A percentile compares a stretch with the other conserved stretches of the same genome.
These are phyloP conservation scores for Pythium oligandrum DNA, from an alignment of 352 stramenopile genomes.

Conservation along the genomic window DNA sequence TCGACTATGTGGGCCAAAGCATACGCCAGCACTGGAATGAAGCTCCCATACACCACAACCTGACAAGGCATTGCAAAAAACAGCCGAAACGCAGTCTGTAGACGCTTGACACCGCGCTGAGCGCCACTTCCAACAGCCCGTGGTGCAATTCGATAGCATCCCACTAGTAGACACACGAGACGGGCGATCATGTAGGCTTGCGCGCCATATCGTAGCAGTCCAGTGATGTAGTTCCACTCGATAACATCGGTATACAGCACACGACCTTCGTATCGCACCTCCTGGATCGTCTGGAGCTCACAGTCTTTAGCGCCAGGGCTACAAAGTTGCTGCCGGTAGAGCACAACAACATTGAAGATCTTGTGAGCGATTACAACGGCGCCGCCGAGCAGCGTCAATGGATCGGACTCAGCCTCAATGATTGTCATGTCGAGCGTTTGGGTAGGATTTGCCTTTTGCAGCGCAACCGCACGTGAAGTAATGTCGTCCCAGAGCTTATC, in stretches of 20 bases:
- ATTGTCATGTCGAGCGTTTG: constrained; percentile 22
- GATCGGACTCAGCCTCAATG: constrained; percentile 22
- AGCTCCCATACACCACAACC: constrained; percentile 21
- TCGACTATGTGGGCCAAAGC: constrained; percentile 20
- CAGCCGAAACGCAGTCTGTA: constrained; percentile 12
- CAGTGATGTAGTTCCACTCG: constrained; percentile 23
- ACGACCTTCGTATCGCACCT: constrained; percentile 16
- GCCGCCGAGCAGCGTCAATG: constrained; percentile 20
- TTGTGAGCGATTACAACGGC: constrained; percentile 22
- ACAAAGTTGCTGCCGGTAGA: constrained; percentile 14
- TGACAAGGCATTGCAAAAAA: constrained; percentile 22
- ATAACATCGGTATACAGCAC: constrained; percentile 23
- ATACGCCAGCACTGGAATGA: constrained; percentile 19
- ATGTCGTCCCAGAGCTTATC: constrained; percentile 28
- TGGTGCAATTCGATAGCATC: constrained; percentile 18
- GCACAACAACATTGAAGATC: constrained; percentile 17
- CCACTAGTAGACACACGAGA: constrained; percentile 11
- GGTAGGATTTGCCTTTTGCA: constrained; percentile 12
- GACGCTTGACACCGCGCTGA: constrained; percentile 2
- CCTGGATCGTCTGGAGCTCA: constrained; percentile 11
- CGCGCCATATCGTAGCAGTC: constrained; percentile 13
- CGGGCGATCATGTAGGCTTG: constrained; percentile 20
- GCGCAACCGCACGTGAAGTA: constrained; percentile 9
- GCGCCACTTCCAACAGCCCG: no score
- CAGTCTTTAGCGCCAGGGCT: neutral